Evolutionary conservation across 345 rosid species (phyloP).

Genomic region (Isatis tinctoria): DNA sequence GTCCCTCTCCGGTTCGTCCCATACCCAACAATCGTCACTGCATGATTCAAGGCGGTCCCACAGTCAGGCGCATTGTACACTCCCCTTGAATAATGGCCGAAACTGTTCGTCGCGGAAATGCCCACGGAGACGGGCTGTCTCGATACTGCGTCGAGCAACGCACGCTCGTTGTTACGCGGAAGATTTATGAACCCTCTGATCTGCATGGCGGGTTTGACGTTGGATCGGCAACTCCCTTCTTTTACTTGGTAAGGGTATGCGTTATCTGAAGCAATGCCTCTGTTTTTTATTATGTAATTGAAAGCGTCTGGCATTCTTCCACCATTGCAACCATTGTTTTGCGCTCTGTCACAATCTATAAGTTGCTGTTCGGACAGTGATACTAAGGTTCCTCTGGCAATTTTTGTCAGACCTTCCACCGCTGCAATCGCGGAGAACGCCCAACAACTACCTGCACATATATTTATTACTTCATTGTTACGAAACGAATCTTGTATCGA

Average conservation of each 20-base stretch:
- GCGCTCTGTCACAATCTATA: conserved; percentile 36
- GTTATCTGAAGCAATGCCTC: conserved; percentile 43
- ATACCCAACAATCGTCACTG: conserved; percentile 51
- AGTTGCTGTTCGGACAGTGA: conserved; percentile 61
- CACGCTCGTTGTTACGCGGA: conserved; percentile 38
- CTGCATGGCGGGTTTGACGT: conserved; percentile 11
- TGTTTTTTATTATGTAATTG: conserved; percentile 32
- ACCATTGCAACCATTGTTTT: conserved; percentile 40
- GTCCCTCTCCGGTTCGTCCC: conserved; percentile 30
- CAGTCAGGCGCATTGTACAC: conserved; percentile 37
- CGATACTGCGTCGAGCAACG: conserved; percentile 44
- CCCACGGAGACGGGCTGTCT: conserved; percentile 52
- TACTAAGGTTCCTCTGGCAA: conserved; percentile 36
- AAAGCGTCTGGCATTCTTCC: conserved; percentile 45
- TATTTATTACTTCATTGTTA: background rate
- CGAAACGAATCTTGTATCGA: background rate
- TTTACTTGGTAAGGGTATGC: conserved; percentile 39
- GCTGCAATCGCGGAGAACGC: conserved; percentile 60
- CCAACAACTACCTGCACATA: conserved; percentile 52
- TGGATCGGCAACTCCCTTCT: conserved; percentile 36
- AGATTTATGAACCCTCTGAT: conserved; percentile 41
- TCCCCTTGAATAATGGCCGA: conserved; percentile 41
- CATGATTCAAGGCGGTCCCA: conserved; percentile 36
- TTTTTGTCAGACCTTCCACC: conserved; percentile 43
- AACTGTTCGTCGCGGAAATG: conserved; percentile 25